These are phyloP conservation scores for Niebla homalea DNA, from an alignment of 495 filamentous ascomycete genomes.

Conservation along the genomic window DNA sequence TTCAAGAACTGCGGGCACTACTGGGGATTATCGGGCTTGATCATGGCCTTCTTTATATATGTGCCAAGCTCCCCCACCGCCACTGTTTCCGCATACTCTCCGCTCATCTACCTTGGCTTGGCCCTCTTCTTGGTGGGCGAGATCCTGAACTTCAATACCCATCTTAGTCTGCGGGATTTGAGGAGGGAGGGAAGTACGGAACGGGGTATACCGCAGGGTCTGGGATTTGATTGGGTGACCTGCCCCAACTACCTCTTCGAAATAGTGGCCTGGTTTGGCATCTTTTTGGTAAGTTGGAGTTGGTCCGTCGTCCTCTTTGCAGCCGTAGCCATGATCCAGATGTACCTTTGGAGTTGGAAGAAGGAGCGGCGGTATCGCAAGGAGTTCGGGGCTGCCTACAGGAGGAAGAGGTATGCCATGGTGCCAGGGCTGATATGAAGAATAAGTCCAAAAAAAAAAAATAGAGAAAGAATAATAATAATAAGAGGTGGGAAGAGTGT, in stretches of 20 bases:
- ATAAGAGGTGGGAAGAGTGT: background rate
- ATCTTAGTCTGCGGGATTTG: slow-evolving; percentile 60
- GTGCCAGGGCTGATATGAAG: slow-evolving; percentile 42
- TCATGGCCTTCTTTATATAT: slow-evolving; percentile 80
- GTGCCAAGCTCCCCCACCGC: slow-evolving; percentile 51
- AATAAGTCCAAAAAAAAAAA: slow-evolving; percentile 1
- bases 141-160: slow-evolving; percentile 63
- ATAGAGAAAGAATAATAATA: slow-evolving; percentile 53
- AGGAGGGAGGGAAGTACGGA: slow-evolving; percentile 61
- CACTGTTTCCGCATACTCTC: slow-evolving; percentile 25
- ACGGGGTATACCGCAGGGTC: slow-evolving; percentile 71
- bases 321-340: slow-evolving; percentile 51
- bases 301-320: slow-evolving; percentile 63
- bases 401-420: slow-evolving; percentile 72
- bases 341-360: slow-evolving; percentile 78
- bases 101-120: slow-evolving; percentile 47
- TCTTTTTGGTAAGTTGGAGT: slow-evolving; percentile 62
- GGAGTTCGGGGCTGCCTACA: slow-evolving; percentile 82
- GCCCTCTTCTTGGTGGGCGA: slow-evolving; percentile 64
- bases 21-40: slow-evolving; percentile 71
- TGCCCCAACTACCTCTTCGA: slow-evolving; percentile 98
- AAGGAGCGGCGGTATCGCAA: slow-evolving; percentile 83
- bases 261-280: slow-evolving; percentile 67
- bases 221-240: slow-evolving; percentile 78
- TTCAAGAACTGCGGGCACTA: slow-evolving; percentile 88